Conservation (phyloP, 257 asterid species). For the Ilex aquifolium region DNA sequence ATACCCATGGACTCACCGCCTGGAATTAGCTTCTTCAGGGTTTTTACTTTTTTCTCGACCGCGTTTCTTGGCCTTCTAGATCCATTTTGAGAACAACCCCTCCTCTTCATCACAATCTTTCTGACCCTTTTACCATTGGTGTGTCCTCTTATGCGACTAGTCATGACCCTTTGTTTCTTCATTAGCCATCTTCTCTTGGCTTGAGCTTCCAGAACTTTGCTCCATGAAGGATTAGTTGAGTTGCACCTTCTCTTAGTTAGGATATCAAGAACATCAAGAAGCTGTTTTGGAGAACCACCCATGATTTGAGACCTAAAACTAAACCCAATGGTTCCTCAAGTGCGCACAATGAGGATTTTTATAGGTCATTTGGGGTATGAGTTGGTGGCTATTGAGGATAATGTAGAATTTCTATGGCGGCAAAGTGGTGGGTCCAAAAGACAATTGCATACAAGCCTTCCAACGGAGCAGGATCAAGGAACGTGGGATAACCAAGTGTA, state of each 20-base stretch:
- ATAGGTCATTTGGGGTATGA: slow-evolving; percentile 14
- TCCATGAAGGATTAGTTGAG: slow-evolving; percentile 15
- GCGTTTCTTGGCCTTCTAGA: slow-evolving; percentile 9
- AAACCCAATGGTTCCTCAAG: too few relatives aligned
- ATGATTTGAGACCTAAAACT: not conserved
- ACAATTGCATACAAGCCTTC: too few relatives aligned
- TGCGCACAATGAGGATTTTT: slow-evolving; percentile 13
- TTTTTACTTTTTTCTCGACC: slow-evolving; percentile 39
- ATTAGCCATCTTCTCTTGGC: slow-evolving; percentile 3
- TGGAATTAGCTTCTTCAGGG: slow-evolving; percentile 55
- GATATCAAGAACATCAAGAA: slow-evolving; percentile 15
- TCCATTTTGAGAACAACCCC: slow-evolving; percentile 29
- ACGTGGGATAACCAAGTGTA: slow-evolving; percentile 15
- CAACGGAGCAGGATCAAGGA: slow-evolving; percentile 32
- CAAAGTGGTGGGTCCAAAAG: too few relatives aligned
- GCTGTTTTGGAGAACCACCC: slow-evolving; percentile 17
- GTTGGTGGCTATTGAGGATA: slow-evolving; percentile 31
- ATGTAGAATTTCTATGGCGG: slow-evolving; percentile 7
- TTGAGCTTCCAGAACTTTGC: slow-evolving; percentile 12
- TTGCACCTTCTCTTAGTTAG: slow-evolving; percentile 5
- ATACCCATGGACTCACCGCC: slow-evolving; percentile 34
- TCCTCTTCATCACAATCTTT: slow-evolving; percentile 32
- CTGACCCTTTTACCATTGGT: slow-evolving; percentile 5
- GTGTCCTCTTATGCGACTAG: too few relatives aligned
- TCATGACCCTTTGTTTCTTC: slow-evolving; percentile 2